phyloP scores from a whole-genome alignment of 345 rosid species.

The Gynandropsis gynandra region DNA sequence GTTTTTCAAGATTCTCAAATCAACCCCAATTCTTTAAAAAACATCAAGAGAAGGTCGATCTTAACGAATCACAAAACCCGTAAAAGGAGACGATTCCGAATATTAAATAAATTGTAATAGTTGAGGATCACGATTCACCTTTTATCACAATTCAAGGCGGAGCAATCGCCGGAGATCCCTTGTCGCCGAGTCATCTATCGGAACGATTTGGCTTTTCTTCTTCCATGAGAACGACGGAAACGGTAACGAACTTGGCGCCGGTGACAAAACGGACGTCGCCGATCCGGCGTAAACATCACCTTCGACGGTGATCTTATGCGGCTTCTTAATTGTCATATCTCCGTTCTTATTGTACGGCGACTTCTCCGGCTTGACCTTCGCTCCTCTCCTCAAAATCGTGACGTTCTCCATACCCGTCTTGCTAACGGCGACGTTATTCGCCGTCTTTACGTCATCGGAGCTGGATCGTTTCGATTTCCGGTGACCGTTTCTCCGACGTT shows the following conservation, averaged over 20 bases:
- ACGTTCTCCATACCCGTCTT: slow-evolving; percentile 29
- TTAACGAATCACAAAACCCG: neutral
- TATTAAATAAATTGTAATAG: slow-evolving; percentile 10
- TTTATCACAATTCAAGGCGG: slow-evolving; percentile 35
- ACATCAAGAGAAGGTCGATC: slow-evolving; percentile 2
- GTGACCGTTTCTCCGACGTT: slow-evolving; percentile 44
- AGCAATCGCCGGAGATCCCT: slow-evolving; percentile 62
- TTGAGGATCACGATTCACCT: neutral
- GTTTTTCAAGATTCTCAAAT: too few species aligned
- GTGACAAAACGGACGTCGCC: slow-evolving; percentile 40
- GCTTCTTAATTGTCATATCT: slow-evolving; percentile 3
- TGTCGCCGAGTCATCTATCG: slow-evolving; percentile 51
- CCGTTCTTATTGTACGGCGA: neutral
- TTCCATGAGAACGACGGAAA: slow-evolving; percentile 53
- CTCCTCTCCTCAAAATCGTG: slow-evolving; percentile 46
- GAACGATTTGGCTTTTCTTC: slow-evolving; percentile 23
- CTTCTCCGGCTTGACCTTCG: slow-evolving; percentile 28
- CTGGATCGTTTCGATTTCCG: slow-evolving; percentile 37
- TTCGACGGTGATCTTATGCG: slow-evolving; percentile 23
- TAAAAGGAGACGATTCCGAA: neutral
- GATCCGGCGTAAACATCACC: slow-evolving; percentile 58
- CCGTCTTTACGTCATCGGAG: slow-evolving; percentile 33
- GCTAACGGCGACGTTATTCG: neutral
- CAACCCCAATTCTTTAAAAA: too few species aligned
- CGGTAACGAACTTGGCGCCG: slow-evolving; percentile 62